These are phyloP conservation scores for Verbena officinalis DNA, from an alignment of 257 asterid species.

Conservation along the genomic window DNA sequence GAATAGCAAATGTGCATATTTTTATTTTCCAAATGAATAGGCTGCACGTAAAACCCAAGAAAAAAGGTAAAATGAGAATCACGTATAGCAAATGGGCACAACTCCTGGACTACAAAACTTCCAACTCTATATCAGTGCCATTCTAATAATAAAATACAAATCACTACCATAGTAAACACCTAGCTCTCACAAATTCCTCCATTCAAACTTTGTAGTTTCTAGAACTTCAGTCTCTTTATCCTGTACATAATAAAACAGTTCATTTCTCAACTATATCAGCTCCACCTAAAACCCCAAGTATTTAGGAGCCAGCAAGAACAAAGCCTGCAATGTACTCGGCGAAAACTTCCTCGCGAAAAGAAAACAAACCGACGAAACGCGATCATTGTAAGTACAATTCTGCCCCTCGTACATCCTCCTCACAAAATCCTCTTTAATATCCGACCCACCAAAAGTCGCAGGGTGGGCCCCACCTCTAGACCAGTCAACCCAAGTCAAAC, in stretches of 20 bases:
- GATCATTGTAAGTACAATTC: slow-evolving; percentile 47
- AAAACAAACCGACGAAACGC: slow-evolving; percentile 39
- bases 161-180: too few relatives aligned
- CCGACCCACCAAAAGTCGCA: slow-evolving; percentile 54
- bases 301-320: slow-evolving; percentile 55
- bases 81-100: too few relatives aligned
- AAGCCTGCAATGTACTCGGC: slow-evolving; percentile 52
- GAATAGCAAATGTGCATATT: too few relatives aligned
- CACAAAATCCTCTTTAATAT: slow-evolving; percentile 46
- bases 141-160: neutral
- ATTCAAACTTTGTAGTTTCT: neutral
- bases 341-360: slow-evolving; percentile 69
- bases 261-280: neutral
- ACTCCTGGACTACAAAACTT: neutral
- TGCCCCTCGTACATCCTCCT: slow-evolving; percentile 39
- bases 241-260: slow-evolving; percentile 15
- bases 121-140: neutral
- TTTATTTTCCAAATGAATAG: too few relatives aligned
- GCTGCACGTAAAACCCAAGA: too few relatives aligned
- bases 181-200: neutral
- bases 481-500: slow-evolving; percentile 73
- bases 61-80: too few relatives aligned
- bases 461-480: slow-evolving; percentile 83
- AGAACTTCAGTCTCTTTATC: slow-evolving; percentile 2
- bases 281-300: slow-evolving; percentile 45